phyloP scores from a whole-genome alignment of 768 basidiomycete genomes.

The Tremella fuciformis region DNA sequence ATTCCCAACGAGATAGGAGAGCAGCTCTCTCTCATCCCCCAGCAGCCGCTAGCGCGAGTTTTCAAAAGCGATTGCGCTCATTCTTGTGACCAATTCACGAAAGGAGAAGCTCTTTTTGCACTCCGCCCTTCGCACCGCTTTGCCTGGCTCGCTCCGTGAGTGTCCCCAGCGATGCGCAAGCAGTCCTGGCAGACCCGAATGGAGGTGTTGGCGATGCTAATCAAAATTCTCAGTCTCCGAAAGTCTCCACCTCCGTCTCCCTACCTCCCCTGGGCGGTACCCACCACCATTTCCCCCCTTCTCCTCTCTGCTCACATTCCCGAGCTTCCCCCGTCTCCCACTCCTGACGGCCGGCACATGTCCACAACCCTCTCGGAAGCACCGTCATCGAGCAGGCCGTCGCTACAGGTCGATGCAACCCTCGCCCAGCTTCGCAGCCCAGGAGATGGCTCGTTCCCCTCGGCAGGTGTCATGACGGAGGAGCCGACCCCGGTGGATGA shows the following conservation, averaged over 20 bases:
- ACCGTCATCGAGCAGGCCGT: background rate
- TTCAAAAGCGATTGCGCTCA: background rate
- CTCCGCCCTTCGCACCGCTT: slow-evolving; percentile 1
- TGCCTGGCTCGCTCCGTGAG: background rate
- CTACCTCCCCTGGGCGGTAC: background rate
- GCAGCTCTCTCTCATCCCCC: background rate
- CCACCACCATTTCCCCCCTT: background rate
- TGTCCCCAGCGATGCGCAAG: too few relatives aligned
- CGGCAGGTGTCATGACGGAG: background rate
- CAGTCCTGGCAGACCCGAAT: too few relatives aligned
- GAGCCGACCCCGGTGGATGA: background rate
- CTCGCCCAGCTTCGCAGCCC: background rate
- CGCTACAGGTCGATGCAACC: background rate
- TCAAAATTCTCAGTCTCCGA: background rate
- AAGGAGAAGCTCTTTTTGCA: background rate
- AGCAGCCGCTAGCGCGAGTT: background rate
- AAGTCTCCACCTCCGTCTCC: background rate
- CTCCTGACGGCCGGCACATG: background rate
- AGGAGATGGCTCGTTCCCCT: background rate
- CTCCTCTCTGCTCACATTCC: slow-evolving; percentile 2
- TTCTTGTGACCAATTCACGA: background rate
- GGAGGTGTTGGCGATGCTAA: slow-evolving; percentile 1
- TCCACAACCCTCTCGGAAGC: background rate
- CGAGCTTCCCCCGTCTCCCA: background rate
- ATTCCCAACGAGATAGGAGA: background rate